A percentile compares a stretch with the other conserved stretches of the same genome.
Conservation (phyloP, 345 rosid genomes). For the Geranium rotundifolium region DNA sequence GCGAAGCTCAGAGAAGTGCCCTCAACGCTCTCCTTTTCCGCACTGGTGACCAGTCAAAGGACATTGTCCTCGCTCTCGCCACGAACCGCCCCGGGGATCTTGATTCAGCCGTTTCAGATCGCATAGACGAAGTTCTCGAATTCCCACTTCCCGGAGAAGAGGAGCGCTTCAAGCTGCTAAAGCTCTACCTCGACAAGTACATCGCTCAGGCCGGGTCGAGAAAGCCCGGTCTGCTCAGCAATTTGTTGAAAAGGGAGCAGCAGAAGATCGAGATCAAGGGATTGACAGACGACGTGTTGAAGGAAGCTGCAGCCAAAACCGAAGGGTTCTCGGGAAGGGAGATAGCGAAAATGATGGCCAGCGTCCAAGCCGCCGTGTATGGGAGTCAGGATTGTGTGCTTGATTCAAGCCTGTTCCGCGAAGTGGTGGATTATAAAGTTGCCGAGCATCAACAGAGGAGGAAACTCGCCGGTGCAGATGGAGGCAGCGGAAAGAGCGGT, state of each 20-base stretch:
- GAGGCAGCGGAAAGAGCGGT: conserved; percentile 3
- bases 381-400: conserved; percentile 67
- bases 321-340: conserved; percentile 89
- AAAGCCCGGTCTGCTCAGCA: conserved; percentile 40
- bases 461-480: conserved; percentile 37
- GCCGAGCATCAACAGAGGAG: conserved; percentile 73
- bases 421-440: conserved; percentile 76
- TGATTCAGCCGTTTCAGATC: conserved; percentile 87
- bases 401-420: conserved; percentile 51
- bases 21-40: conserved; percentile 88
- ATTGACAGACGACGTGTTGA: conserved; percentile 55
- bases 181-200: conserved; percentile 80
- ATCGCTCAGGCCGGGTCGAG: conserved; percentile 55
- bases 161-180: conserved; percentile 76
- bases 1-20: conserved; percentile 98
- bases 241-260: conserved; percentile 41
- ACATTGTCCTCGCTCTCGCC: conserved; percentile 87
- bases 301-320: conserved; percentile 76
- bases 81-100: conserved; percentile 97
- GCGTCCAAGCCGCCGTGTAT: conserved; percentile 89
- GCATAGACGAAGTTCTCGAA: conserved; percentile 83
- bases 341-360: conserved; percentile 83
- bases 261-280: conserved; percentile 75
- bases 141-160: conserved; percentile 79
- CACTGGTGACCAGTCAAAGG: conserved; percentile 94